Conservation (phyloP, 148 eudicot genomes). For the Chenopodium album region DNA sequence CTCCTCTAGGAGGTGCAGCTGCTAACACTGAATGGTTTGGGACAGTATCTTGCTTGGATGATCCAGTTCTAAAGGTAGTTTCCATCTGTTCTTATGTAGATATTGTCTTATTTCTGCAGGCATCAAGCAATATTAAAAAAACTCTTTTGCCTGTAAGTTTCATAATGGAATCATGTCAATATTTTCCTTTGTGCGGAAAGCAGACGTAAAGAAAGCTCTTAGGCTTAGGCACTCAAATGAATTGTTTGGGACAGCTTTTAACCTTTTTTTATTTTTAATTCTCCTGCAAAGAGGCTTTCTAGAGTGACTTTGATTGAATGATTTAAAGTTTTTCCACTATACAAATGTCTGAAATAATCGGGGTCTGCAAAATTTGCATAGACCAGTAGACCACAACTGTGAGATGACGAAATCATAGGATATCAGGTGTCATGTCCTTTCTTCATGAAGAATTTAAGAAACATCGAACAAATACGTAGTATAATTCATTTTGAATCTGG, state of each 20-base stretch:
- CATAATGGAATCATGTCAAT: neutral
- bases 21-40: slow-evolving; percentile 95
- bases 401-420: neutral
- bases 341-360: neutral
- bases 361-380: neutral
- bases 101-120: neutral
- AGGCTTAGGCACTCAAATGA: no score
- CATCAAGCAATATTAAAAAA: neutral
- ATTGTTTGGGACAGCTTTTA: no score
- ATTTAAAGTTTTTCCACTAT: neutral
- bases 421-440: neutral
- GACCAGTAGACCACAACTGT: no score
- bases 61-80: slow-evolving; percentile 75
- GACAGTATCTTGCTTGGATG: slow-evolving; percentile 85
- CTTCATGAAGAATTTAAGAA: neutral
- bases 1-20: slow-evolving; percentile 88
- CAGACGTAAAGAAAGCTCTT: no score
- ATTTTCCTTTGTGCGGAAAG: neutral
- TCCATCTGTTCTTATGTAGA: slow-evolving; percentile 2
- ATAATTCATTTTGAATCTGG: neutral
- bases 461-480: neutral
- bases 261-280: no score
- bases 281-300: no score
- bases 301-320: neutral
- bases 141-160: neutral